phyloP scores from a whole-genome alignment of 495 filamentous ascomycete genomes.

The Neurospora sp. region DNA sequence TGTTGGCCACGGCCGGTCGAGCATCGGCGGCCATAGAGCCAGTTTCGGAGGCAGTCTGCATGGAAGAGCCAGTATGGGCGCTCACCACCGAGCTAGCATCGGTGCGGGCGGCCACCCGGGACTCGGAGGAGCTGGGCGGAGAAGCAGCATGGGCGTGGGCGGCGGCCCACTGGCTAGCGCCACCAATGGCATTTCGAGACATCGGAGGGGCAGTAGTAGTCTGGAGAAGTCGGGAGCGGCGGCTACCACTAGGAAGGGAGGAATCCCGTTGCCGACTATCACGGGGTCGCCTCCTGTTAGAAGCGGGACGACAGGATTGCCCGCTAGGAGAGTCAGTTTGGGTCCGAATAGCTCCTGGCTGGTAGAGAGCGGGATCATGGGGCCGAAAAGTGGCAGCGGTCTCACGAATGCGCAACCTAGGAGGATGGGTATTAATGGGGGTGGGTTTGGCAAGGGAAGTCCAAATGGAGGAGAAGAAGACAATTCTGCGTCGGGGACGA shows the following conservation, averaged over 20 bases:
- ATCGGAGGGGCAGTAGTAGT: constrained; percentile 27
- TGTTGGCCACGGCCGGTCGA: neutral
- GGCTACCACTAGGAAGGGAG: neutral
- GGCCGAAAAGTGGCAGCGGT: constrained; percentile 30
- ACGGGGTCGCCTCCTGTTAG: constrained; percentile 30
- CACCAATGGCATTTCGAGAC: constrained; percentile 36
- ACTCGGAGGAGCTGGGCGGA: neutral
- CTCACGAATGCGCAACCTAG: constrained; percentile 11
- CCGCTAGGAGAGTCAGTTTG: neutral
- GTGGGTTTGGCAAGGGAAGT: neutral
- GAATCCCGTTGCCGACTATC: constrained; percentile 28
- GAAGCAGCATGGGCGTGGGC: neutral
- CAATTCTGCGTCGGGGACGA: neutral
- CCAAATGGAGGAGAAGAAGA: neutral
- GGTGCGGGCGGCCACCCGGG: neutral
- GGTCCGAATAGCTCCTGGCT: neutral
- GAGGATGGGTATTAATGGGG: neutral
- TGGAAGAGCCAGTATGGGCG: neutral
- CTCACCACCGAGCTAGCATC: neutral
- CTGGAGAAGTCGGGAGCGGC: constrained; percentile 17
- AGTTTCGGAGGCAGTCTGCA: neutral
- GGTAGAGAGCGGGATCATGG: constrained; percentile 15
- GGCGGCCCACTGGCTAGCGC: constrained; percentile 24
- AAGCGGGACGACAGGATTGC: neutral
- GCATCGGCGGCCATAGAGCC: neutral